Base-by-base conservation (phyloP, 352 stramenopile genomes). In the Globisporangium heterothallicum region DNA sequence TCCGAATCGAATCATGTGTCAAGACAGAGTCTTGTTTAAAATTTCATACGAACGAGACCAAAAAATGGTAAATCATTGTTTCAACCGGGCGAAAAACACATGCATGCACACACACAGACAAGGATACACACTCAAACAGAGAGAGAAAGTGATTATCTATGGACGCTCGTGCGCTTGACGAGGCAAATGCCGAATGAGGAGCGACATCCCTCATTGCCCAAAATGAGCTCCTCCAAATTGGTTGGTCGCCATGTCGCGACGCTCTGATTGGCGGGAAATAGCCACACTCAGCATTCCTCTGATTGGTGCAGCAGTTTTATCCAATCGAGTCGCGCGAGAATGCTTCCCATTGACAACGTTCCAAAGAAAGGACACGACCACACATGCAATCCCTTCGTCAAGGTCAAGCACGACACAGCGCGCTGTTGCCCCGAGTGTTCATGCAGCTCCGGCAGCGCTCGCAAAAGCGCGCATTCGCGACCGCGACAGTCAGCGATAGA, bases 41-140 rank as follows among this genome's bases (percentile, higher is more conserved):
- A 46, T 55, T 66, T 78, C 69, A 78, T 78, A 78, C 69, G 69
- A 78, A 78, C 69, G 69, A 78, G 69, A 78, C 69, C 69, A 75
- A 78, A 59, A 74, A 78, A 78, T 75, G 65, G 69, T 78, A 71
- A 65, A 78, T 78, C 69, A 78, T 75, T 49, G 69, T 75, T 68
- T 61, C 65, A 51, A 38, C 32, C 51, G 48, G 2, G 24, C 25
- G 35, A 10, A 40, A 35, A 22, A 38, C 35, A 41, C 47, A 19
- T 47, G 53, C 25, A 61, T 34, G 24, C 22, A 61, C 10, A 24
- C 24, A 49, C 12, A 30, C 32, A 53, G n/a, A 27, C 44, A 16
- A 3, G 10, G 16, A 40, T 13, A 5, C 3, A 29, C 19, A 53
- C 13, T 2, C 13, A 26, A 3, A n/a, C 14, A 45, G 14, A 32